Base-by-base conservation (phyloP, 192 early-diverging fungal species). In the Haplosporangium gracile region DNA sequence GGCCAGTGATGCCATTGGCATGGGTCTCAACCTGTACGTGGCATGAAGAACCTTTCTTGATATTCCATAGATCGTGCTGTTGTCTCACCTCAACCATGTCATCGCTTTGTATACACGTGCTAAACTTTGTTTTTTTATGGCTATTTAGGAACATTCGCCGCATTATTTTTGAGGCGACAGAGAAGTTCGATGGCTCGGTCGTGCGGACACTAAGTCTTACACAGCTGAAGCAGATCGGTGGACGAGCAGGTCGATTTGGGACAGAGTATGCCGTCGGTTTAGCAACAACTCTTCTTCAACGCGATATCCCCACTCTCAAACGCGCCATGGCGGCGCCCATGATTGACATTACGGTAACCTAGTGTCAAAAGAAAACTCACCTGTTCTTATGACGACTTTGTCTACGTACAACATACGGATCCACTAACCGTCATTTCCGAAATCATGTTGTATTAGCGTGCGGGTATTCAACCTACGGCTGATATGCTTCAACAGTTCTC, bases 1-100 rank as follows among this genome's bases (percentile, higher is more conserved):
- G 20, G 97, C 98, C 8, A 96, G 96, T 75, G 98, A 99, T 90
- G 98, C 98, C 1, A 93, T 99, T 68, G 98, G 98, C 34, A 99
- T 99, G 98, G 98, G 98, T 0, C 90, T 98, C 16, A 99, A 99
- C 85, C 79, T 99, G 93, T 95, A 84, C 77, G 91, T 22, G 11
- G 2, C 4, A 57, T 24, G 80, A 72, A 11, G 36, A 49, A 18
- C 10, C 39, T 0, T 39, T 38, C 70, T 26, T 3, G 34, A 38
- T 2, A 32, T 53, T 32, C 13, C 7, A 29, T 49, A 32, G 13
- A 49, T 43, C 15, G 26, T 49, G 11, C 13, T 1, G 10, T 72
- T 36, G 20, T 11, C 24, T 34, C 36, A 26, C n/a, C 5, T 22
- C 40, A 42, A 4, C n/a, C 24, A 15, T 76, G 9, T 8, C 38